These are phyloP conservation scores for Trypanosoma melophagium DNA, from an alignment of 208 protist genomes.

Conservation along the genomic window DNA sequence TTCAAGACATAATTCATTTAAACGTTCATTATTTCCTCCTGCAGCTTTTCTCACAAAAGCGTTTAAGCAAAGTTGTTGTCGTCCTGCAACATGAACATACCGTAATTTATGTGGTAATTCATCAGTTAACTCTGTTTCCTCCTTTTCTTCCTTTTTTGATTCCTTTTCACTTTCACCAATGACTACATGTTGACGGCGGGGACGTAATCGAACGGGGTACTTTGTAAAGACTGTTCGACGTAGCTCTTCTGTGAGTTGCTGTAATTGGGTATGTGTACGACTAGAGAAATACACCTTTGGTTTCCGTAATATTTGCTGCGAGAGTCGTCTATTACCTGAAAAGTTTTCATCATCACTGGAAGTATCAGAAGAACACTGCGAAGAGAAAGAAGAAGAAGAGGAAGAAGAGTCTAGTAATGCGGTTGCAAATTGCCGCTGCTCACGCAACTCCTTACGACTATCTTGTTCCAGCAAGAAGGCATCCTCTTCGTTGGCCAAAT, in stretches of 20 bases:
- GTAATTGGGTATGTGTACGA: constrained; percentile 95
- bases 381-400: constrained; percentile 18
- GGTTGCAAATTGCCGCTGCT: background rate
- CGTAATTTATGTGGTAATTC: constrained; percentile 31
- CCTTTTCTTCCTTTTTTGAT: background rate
- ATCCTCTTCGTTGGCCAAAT: constrained; percentile 15
- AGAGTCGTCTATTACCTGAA: background rate
- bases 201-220: constrained; percentile 29
- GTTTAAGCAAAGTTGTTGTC: constrained; percentile 93
- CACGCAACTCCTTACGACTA: constrained; percentile 16
- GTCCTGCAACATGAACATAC: constrained; percentile 87
- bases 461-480: constrained; percentile 46
- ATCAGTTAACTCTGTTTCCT: background rate
- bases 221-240: constrained; percentile 77
- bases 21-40: constrained; percentile 31
- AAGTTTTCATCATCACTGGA: constrained; percentile 22
- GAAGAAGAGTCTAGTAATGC: background rate
- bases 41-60: constrained; percentile 37
- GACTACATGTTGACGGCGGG: background rate
- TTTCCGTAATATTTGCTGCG: constrained; percentile 36
- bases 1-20: constrained; percentile 94
- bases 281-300: constrained; percentile 94
- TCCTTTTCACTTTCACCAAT: background rate
- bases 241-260: constrained; percentile 92
- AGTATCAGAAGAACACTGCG: constrained; percentile 6